Conservation (phyloP, 2,329 filamentous ascomycete genomes). For the Fusarium falciforme region DNA sequence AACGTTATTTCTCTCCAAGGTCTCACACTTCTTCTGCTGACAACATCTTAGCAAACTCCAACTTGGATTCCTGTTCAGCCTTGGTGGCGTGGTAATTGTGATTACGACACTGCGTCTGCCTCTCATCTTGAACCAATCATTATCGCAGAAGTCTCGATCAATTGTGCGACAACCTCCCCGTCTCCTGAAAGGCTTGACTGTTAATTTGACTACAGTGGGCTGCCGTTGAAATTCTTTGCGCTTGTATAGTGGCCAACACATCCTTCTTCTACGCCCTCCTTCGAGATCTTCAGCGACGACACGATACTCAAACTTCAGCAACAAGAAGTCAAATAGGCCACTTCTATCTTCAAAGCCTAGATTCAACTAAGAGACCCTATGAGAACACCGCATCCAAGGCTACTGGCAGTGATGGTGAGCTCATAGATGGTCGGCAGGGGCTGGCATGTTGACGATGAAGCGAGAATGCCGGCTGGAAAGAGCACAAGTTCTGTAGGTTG, state of each 20-base stretch:
- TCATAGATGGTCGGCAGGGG: neutral
- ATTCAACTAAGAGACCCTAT: neutral
- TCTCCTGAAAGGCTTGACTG: neutral
- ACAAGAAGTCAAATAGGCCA: neutral
- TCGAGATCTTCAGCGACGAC: conserved; percentile 43
- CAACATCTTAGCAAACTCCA: conserved; percentile 12
- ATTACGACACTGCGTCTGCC: conserved; percentile 44
- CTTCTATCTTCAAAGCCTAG: conserved; percentile 7
- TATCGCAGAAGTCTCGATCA: conserved; percentile 45
- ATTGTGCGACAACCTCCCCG: conserved; percentile 34
- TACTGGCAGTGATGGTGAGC: neutral
- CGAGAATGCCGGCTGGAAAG: neutral
- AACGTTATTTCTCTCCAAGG: neutral
- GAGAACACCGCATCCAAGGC: neutral
- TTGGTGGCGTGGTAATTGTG: conserved; percentile 37
- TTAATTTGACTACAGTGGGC: conserved; percentile 39
- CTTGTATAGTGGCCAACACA: conserved; percentile 47
- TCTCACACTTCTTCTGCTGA: neutral
- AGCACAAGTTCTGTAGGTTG: neutral
- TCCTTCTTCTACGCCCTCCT: conserved; percentile 46
- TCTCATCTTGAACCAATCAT: conserved; percentile 40
- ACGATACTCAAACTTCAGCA: conserved; percentile 21
- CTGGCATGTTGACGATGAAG: neutral
- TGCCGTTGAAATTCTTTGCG: conserved; percentile 48
- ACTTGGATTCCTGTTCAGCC: conserved; percentile 39